Evolutionary conservation across 371 early-diverging fungal genomes (phyloP).

Genomic region (Batkoa obscura): DNA sequence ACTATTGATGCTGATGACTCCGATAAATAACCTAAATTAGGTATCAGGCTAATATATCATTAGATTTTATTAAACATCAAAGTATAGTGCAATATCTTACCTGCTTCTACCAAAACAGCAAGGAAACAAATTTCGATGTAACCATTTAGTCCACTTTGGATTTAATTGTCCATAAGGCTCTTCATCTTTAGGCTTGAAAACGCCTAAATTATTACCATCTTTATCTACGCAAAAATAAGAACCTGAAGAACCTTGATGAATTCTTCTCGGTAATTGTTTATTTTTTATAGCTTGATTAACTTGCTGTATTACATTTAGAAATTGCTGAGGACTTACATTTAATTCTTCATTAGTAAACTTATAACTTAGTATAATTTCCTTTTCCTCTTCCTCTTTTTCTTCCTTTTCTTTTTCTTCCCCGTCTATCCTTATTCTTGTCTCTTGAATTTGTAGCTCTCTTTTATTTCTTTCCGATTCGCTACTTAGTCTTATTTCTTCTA

Average conservation of each 20-base stretch:
- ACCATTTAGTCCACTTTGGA: slow-evolving; percentile 88
- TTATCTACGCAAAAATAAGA: slow-evolving; percentile 67
- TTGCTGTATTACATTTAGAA: slow-evolving; percentile 25
- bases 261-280: slow-evolving; percentile 46
- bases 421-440: not conserved
- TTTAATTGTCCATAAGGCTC: slow-evolving; percentile 81
- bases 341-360: not conserved
- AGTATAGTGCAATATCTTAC: slow-evolving; percentile 10
- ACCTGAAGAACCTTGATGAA: slow-evolving; percentile 68
- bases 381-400: not conserved
- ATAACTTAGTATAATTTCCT: not conserved
- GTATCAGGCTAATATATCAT: slow-evolving; percentile 15
- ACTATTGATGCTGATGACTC: slow-evolving; percentile 70
- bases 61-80: too few species aligned
- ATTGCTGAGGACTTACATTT: not conserved
- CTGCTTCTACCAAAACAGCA: slow-evolving; percentile 81
- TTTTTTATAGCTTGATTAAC: slow-evolving; percentile 47
- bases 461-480: too few species aligned
- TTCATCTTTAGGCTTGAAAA: slow-evolving; percentile 87
- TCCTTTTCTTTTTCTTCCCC: not conserved
- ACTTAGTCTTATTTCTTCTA: too few species aligned
- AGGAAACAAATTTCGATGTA: slow-evolving; percentile 65
- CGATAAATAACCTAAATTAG: slow-evolving; percentile 72
- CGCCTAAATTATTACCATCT: slow-evolving; percentile 57
- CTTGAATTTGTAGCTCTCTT: too few species aligned